Conservation (phyloP, 2,329 filamentous ascomycete species). For the Colletotrichum eremochloae region DNA sequence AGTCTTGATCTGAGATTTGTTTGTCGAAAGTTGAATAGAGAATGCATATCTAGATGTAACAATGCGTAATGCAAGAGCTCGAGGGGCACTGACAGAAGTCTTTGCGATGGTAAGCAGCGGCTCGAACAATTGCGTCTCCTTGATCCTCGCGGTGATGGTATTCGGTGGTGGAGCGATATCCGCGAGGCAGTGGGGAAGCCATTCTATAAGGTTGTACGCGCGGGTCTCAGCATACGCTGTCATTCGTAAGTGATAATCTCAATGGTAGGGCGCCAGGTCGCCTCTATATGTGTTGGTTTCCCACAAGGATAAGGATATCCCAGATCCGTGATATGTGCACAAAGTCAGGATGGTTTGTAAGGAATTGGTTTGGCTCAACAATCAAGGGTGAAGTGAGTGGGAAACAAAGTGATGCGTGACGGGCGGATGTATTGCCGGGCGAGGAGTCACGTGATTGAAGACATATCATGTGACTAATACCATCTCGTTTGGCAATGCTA, state of each 20-base stretch:
- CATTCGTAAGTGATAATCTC: slow-evolving; percentile 1
- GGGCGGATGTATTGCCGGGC: too few species aligned
- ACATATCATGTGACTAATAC: too few species aligned
- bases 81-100: slow-evolving; percentile 47
- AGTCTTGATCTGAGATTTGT: slow-evolving; percentile 45
- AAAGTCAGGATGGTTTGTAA: too few species aligned
- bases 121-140: slow-evolving; percentile 48
- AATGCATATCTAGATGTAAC: slow-evolving; percentile 49
- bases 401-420: too few species aligned
- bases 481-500: too few species aligned
- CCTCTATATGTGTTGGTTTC: neutral
- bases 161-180: slow-evolving; percentile 43
- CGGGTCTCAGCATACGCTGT: neutral
- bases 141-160: slow-evolving; percentile 46
- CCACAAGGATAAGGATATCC: too few species aligned
- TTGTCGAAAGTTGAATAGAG: slow-evolving; percentile 51
- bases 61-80: slow-evolving; percentile 50
- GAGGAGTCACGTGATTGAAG: too few species aligned
- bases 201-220: slow-evolving; percentile 12
- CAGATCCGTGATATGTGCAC: too few species aligned
- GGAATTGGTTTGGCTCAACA: too few species aligned
- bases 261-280: slow-evolving; percentile 18
- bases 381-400: too few species aligned
- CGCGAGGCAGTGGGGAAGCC: slow-evolving; percentile 55
- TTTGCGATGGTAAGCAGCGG: slow-evolving; percentile 48